Percentiles rank a stretch among this genome's conserved stretches.
These are phyloP conservation scores for Peronosclerospora sorghi DNA, from an alignment of 352 stramenopile genomes.

Conservation along the genomic window DNA sequence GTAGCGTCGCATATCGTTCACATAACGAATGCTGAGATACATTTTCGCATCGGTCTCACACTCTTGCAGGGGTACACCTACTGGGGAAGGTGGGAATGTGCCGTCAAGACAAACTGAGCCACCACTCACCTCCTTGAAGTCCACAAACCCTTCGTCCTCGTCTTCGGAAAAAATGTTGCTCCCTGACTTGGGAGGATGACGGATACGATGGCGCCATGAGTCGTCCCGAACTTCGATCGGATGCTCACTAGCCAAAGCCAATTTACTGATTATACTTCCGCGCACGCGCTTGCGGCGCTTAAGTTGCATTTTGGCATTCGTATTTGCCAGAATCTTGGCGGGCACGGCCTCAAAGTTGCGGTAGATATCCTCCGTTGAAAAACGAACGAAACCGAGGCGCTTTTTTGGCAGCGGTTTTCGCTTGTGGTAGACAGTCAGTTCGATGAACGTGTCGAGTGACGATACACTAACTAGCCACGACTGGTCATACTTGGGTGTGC, in stretches of 20 bases:
- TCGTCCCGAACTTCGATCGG: constrained; percentile 54
- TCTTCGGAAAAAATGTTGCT: constrained; percentile 38
- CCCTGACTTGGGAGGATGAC: constrained; percentile 25
- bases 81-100: constrained; percentile 36
- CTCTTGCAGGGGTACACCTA: constrained; percentile 37
- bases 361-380: constrained; percentile 82
- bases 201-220: constrained; percentile 52
- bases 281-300: constrained; percentile 70
- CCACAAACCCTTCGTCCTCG: constrained; percentile 38
- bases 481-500: constrained; percentile 67
- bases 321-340: constrained; percentile 53
- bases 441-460: constrained; percentile 66
- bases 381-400: constrained; percentile 48
- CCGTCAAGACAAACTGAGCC: constrained; percentile 43
- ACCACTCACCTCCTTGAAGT: constrained; percentile 51
- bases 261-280: constrained; percentile 69
- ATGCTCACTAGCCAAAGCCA: constrained; percentile 27
- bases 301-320: constrained; percentile 59
- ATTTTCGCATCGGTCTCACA: constrained; percentile 50
- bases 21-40: constrained; percentile 73
- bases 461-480: constrained; percentile 71
- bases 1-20: constrained; percentile 82
- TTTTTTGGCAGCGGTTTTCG: constrained; percentile 80
- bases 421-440: constrained; percentile 76
- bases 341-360: constrained; percentile 68